These are phyloP conservation scores for Boletellus dicymbophilus DNA, from an alignment of 1,284 basidiomycete genomes.

Conservation along the genomic window DNA sequence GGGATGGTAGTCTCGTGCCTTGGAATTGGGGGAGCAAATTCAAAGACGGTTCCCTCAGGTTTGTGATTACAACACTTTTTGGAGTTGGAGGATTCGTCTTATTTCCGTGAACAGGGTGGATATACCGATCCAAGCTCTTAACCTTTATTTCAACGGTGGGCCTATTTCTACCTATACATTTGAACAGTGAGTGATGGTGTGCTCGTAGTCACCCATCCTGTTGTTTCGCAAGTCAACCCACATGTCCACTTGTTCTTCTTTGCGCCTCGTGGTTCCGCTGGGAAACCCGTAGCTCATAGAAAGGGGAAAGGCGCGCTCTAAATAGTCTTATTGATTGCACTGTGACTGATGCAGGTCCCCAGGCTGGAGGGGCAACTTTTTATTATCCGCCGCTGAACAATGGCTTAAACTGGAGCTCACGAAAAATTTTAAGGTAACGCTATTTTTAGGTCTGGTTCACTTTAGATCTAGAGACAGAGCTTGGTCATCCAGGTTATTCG, in stretches of 20 bases:
- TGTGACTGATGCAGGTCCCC: neutral
- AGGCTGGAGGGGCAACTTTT: conserved; percentile 97
- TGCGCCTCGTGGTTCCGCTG: conserved; percentile 90
- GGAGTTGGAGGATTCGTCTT: neutral
- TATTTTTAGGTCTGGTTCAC: neutral
- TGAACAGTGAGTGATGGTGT: conserved; percentile 1
- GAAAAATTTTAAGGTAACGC: conserved; percentile 86
- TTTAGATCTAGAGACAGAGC: neutral
- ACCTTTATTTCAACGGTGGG: conserved; percentile 89
- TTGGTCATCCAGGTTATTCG: conserved; percentile 70
- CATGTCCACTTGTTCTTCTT: conserved; percentile 99
- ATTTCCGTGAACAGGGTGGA: conserved; percentile 63
- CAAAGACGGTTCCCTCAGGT: conserved; percentile 89
- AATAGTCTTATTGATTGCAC: neutral
- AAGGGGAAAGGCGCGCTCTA: conserved; percentile 77
- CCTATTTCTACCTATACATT: neutral
- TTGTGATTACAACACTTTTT: conserved; percentile 9
- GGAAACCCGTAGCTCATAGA: conserved; percentile 89
- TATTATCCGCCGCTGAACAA: conserved; percentile 90
- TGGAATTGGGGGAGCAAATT: conserved; percentile 96
- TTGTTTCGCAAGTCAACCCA: conserved; percentile 96
- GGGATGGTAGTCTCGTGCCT: conserved; percentile 81
- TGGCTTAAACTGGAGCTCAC: conserved; percentile 94
- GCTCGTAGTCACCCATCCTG: conserved; percentile 83
- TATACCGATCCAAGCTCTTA: conserved; percentile 91